phyloP scores from a whole-genome alignment of 2,329 filamentous ascomycete genomes.

The Reticulascus tulasneorum region DNA sequence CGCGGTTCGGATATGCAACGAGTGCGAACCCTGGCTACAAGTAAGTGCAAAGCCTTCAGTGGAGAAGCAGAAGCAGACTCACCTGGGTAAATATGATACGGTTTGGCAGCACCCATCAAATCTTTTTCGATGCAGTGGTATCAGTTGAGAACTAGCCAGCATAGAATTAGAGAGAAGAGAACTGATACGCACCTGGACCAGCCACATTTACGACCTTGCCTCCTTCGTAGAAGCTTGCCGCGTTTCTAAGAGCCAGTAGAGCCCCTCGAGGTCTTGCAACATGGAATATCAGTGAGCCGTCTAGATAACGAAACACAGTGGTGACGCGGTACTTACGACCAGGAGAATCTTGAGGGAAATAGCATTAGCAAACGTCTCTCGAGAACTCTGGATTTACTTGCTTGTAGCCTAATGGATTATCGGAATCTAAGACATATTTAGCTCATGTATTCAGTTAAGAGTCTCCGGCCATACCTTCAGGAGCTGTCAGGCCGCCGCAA shows the following conservation, averaged over 20 bases:
- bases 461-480: slow-evolving; percentile 44
- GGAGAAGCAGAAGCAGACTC: neutral
- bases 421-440: neutral
- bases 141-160: neutral
- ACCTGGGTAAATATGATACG: slow-evolving; percentile 9
- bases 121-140: neutral
- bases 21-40: slow-evolving; percentile 50
- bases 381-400: too few species aligned
- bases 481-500: slow-evolving; percentile 74
- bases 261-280: neutral
- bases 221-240: slow-evolving; percentile 4
- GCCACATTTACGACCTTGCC: slow-evolving; percentile 5
- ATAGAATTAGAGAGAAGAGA: too few species aligned
- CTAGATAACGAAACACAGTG: too few species aligned
- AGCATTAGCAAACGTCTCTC: too few species aligned
- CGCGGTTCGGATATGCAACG: slow-evolving; percentile 68
- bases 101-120: slow-evolving; percentile 7
- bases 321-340: too few species aligned
- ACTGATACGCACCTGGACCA: slow-evolving; percentile 2
- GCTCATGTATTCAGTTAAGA: too few species aligned
- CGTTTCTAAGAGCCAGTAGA: neutral
- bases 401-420: too few species aligned
- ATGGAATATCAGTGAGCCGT: too few species aligned
- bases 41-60: neutral
- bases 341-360: too few species aligned